Evolutionary conservation across 106 monocot genomes (phyloP).

Genomic region (Amphibolis antarctica): DNA sequence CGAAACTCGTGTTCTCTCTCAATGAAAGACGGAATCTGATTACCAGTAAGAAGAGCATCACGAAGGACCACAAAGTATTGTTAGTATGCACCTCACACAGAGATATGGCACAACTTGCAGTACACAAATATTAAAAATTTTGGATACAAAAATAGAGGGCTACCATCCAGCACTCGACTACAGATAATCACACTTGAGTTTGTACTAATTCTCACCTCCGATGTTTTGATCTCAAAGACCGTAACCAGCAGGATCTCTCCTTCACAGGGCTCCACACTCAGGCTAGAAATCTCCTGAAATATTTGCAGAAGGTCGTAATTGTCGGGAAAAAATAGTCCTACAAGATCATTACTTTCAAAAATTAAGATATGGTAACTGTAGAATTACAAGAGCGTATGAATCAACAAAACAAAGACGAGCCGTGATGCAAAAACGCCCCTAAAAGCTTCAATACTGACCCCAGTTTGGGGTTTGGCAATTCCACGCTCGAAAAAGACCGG

Average conservation of each 20-base stretch:
- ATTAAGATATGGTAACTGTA: no score
- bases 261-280: conserved; percentile 87
- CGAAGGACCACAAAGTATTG: no score
- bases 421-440: background rate
- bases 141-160: no score
- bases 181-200: background rate
- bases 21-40: conserved; percentile 73
- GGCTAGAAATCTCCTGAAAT: conserved; percentile 88
- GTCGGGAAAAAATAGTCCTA: no score
- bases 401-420: background rate
- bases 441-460: conserved; percentile 22
- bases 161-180: background rate
- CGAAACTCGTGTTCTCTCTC: conserved; percentile 89
- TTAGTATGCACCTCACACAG: no score
- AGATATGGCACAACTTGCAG: no score
- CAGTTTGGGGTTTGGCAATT: conserved; percentile 67
- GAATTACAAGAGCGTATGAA: background rate
- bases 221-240: conserved; percentile 69
- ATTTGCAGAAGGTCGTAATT: background rate
- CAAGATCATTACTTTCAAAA: background rate
- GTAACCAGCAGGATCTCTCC: conserved; percentile 71
- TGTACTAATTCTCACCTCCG: conserved; percentile 37
- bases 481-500: conserved; percentile 94
- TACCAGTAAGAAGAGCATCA: no score
- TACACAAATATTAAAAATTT: no score